phyloP scores from a whole-genome alignment of 2,329 filamentous ascomycete genomes.

The Cercospora zeina region DNA sequence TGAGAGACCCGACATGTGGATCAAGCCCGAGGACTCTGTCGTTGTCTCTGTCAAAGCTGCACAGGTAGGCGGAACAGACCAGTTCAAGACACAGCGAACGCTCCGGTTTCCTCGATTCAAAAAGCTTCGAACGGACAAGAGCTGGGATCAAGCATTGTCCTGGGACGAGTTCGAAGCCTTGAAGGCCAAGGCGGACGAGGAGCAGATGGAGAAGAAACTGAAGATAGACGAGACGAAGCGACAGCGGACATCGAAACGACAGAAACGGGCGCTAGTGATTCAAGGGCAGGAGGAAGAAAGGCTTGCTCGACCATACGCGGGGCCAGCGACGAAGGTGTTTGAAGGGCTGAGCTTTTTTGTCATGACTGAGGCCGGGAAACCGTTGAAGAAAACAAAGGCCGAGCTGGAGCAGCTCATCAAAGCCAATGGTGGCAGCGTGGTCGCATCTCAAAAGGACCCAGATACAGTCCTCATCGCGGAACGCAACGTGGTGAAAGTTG shows the following conservation, averaged over 20 bases:
- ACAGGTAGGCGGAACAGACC: constrained; percentile 70
- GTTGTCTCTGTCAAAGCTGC: constrained; percentile 89
- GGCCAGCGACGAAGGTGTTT: constrained; percentile 66
- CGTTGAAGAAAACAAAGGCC: constrained; percentile 71
- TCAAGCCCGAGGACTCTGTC: constrained; percentile 81
- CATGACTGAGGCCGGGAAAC: constrained; percentile 70
- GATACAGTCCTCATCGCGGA: constrained; percentile 76
- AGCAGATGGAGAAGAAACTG: constrained; percentile 71
- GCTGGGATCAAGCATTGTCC: constrained; percentile 78
- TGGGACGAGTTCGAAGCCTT: constrained; percentile 74
- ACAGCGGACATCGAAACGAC: constrained; percentile 58
- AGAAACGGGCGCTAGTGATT: constrained; percentile 70
- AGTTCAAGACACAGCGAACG: constrained; percentile 75
- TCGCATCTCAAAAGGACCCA: constrained; percentile 67
- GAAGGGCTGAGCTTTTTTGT: constrained; percentile 75
- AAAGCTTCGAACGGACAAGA: constrained; percentile 74
- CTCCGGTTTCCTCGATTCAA: constrained; percentile 91
- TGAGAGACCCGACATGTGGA: constrained; percentile 89
- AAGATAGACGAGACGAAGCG: constrained; percentile 68
- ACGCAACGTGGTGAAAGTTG: constrained; percentile 75
- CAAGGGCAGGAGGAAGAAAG: constrained; percentile 65
- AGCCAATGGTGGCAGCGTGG: constrained; percentile 75
- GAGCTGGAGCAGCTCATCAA: constrained; percentile 82
- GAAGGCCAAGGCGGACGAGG: constrained; percentile 67
- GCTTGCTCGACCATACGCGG: constrained; percentile 55